Base-by-base conservation (phyloP, 2,329 filamentous ascomycete species). In the Pseudogymnoascus sp. region DNA sequence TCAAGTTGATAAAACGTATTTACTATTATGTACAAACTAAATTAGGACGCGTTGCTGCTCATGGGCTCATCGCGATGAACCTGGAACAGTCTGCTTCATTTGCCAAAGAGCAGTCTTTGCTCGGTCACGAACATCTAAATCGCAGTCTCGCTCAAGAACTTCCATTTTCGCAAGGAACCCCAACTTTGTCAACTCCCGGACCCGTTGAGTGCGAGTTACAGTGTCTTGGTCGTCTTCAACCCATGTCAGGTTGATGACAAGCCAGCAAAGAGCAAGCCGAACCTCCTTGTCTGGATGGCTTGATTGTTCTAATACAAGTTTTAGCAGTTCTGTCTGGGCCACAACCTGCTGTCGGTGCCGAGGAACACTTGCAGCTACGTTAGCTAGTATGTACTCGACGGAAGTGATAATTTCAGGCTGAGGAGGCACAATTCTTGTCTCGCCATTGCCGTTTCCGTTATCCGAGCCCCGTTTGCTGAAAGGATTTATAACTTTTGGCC, bases 211-310 rank as follows among this genome's bases (percentile, higher is more conserved):
- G 66, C 88, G 90, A 8, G 83, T 84, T 21, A 80, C 77, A 19
- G 80, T 78, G 68, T 96, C 92, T 31, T 76, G 80, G 6, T 83
- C 80, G 69, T 93, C 88, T 66, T 97, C 93, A 66, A 87, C 82
- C 80, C 88, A 96, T 0, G 90, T 89, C 47, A 99, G 81, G 72
- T 97, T 97, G 72, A 87, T 89, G 50, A 96, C 82, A 47, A 96
- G 81, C 82, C 93, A 93, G 67, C 91, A 91, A 68, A 95, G 85
- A 53, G 88, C 87, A 19, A 87, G 82, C 5, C 93, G 86, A 6
- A 99, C 87, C 44, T 89, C 85, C 53, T 84, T 82, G 71, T 89
- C 85, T 47, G 85, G 82, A 74, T 91, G 90, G 53, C 79, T 83
- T 69, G 95, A 89, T 63, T 96, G 86, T 14, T 84, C 84, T 7